phyloP scores from a whole-genome alignment of 2,329 filamentous ascomycete genomes.

The Colletotrichum musae region DNA sequence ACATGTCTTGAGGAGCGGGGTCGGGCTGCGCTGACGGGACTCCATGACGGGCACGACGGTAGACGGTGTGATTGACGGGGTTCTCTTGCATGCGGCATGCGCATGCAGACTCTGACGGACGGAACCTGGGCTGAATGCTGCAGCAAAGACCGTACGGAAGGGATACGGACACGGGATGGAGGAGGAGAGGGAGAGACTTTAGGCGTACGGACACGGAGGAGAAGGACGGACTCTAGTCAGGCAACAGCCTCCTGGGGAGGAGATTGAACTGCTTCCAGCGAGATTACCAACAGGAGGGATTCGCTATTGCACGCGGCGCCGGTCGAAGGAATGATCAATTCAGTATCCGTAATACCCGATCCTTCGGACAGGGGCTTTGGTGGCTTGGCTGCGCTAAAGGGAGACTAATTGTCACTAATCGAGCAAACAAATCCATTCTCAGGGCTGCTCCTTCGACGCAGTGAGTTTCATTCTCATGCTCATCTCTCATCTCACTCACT shows the following conservation, averaged over 20 bases:
- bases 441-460: not conserved
- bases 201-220: slow-evolving; percentile 29
- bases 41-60: not conserved
- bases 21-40: slow-evolving; percentile 31
- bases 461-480: not conserved
- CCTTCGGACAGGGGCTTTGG: slow-evolving; percentile 13
- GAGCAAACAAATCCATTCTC: not conserved
- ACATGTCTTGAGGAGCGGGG: slow-evolving; percentile 48
- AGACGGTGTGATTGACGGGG: too few relatives aligned
- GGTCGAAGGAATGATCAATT: slow-evolving; percentile 12
- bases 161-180: slow-evolving; percentile 29
- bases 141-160: not conserved
- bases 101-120: not conserved
- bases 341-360: slow-evolving; percentile 7
- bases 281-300: slow-evolving; percentile 19
- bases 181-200: not conserved
- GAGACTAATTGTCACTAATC: not conserved
- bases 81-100: too few relatives aligned
- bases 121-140: not conserved
- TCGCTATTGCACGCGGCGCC: not conserved
- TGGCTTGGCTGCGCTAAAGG: slow-evolving; percentile 17
- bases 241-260: not conserved
- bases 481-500: too few relatives aligned
- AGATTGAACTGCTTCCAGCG: slow-evolving; percentile 17
- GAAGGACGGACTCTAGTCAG: not conserved